Evolutionary conservation across 768 basidiomycete species (phyloP).

Genomic region (Boletus huronensis): DNA sequence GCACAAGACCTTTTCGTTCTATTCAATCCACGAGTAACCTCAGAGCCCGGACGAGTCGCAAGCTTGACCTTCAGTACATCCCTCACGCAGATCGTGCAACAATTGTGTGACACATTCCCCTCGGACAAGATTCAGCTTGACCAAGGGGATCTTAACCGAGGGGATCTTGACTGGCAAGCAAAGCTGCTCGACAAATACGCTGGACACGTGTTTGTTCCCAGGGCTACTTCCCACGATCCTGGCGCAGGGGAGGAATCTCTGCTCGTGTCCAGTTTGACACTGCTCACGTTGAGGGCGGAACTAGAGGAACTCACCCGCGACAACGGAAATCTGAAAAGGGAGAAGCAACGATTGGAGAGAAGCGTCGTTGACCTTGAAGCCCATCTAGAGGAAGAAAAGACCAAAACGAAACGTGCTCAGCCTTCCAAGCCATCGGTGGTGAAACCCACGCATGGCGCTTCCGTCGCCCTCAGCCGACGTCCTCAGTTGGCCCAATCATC

Average conservation of each 20-base stretch:
- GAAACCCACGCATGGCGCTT: background rate
- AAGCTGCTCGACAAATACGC: slow-evolving; percentile 52
- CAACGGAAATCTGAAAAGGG: slow-evolving; percentile 22
- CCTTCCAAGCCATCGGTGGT: background rate
- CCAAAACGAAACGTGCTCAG: background rate
- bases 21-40: slow-evolving; percentile 58
- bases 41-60: slow-evolving; percentile 48
- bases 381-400: slow-evolving; percentile 12
- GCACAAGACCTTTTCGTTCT: slow-evolving; percentile 44
- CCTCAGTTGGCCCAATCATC: background rate
- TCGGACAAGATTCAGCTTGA: slow-evolving; percentile 36
- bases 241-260: slow-evolving; percentile 31
- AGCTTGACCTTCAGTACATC: slow-evolving; percentile 51
- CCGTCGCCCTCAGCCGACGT: background rate
- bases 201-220: slow-evolving; percentile 50
- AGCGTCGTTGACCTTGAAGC: slow-evolving; percentile 16
- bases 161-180: slow-evolving; percentile 52
- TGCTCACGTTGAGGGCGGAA: slow-evolving; percentile 42
- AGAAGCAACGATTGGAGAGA: slow-evolving; percentile 27
- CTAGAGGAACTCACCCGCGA: slow-evolving; percentile 35
- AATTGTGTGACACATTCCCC: slow-evolving; percentile 42
- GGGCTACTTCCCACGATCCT: slow-evolving; percentile 16
- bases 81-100: slow-evolving; percentile 36
- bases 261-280: slow-evolving; percentile 47
- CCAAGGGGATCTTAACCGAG: too few relatives aligned